Evolutionary conservation across 2,329 filamentous ascomycete genomes (phyloP), one percentile per base, ranked within the genome.

Genomic region (Penicillium aurantiogriseum): DNA sequence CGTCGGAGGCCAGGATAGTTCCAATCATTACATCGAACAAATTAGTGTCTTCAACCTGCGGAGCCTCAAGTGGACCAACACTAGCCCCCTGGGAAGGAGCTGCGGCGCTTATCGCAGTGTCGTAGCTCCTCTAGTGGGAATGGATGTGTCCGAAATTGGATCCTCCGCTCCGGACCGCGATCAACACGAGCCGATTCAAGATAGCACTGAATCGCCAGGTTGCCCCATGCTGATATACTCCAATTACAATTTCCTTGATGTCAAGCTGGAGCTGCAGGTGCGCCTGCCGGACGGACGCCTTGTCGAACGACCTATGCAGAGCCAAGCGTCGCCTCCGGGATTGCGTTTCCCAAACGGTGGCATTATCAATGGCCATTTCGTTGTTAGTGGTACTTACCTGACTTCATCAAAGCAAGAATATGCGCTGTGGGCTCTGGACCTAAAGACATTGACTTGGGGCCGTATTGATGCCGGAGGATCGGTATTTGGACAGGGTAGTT

Each of bases 1-100:
- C 15, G 92, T 97, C 8, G 94, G 94, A 59, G 94, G 94, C 0
- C 94, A 99, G 74, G 94, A 99, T 70, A 94, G 90, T 53, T 88
- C 89, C n/a, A 99, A 99, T 73, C 92, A 96, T 73, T 99, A 99
- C 71, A 99, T 99, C 65, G 93, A 99, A 75, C 92, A 99, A 75
- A 95, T 99, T 63, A 97, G 92, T 71, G 91, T 99, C 3, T 99
- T 99, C 80, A 99, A 99, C 69, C 80, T 99, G 27, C 86, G 94
- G 48, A 97, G 91, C 72, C 78, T 97, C 58, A 96, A 94, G 76
- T 99, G 94, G 94, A 96, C 91, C 1, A 91, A 90, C 19, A 97
- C 92, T 2, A 90, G 91, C 62, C 82, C 88, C 1, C 81, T 97
- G 45, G 92, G 92, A 50, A 91, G 93, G 74, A 96, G 91, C 69